phyloP scores from a whole-genome alignment of 345 rosid species.

The Camelina neglecta region DNA sequence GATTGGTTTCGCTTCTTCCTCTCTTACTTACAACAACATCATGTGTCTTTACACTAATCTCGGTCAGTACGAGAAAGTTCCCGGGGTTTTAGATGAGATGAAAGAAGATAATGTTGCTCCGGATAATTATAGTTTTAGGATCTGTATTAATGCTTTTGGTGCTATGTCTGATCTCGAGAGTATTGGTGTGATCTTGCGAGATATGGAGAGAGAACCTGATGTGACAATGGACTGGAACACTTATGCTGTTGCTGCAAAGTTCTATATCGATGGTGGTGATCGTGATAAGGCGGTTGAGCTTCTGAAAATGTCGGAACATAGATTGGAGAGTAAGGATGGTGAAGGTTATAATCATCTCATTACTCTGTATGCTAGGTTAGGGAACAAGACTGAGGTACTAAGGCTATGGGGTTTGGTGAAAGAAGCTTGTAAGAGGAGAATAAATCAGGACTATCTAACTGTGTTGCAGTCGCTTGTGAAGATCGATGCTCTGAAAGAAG shows the following conservation, averaged over 20 bases:
- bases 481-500: slow-evolving; percentile 69
- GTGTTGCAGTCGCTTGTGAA: slow-evolving; percentile 72
- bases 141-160: slow-evolving; percentile 78
- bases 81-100: slow-evolving; percentile 70
- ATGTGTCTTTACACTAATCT: slow-evolving; percentile 78
- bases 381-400: slow-evolving; percentile 62
- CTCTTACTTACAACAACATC: slow-evolving; percentile 75
- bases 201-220: slow-evolving; percentile 68
- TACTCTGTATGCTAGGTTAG: slow-evolving; percentile 71
- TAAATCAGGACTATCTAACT: slow-evolving; percentile 67
- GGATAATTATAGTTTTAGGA: slow-evolving; percentile 80
- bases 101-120: slow-evolving; percentile 62
- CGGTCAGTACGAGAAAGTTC: slow-evolving; percentile 66
- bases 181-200: slow-evolving; percentile 58
- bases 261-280: slow-evolving; percentile 64
- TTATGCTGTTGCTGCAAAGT: slow-evolving; percentile 71
- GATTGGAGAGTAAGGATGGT: slow-evolving; percentile 71
- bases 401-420: slow-evolving; percentile 76
- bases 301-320: slow-evolving; percentile 65
- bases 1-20: slow-evolving; percentile 56
- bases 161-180: slow-evolving; percentile 58
- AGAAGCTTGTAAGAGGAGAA: slow-evolving; percentile 60
- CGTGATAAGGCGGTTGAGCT: slow-evolving; percentile 54
- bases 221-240: slow-evolving; percentile 86
- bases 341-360: slow-evolving; percentile 72